Conservation (phyloP, 768 basidiomycete genomes). For the Gloeopeniophorella convolvens region DNA sequence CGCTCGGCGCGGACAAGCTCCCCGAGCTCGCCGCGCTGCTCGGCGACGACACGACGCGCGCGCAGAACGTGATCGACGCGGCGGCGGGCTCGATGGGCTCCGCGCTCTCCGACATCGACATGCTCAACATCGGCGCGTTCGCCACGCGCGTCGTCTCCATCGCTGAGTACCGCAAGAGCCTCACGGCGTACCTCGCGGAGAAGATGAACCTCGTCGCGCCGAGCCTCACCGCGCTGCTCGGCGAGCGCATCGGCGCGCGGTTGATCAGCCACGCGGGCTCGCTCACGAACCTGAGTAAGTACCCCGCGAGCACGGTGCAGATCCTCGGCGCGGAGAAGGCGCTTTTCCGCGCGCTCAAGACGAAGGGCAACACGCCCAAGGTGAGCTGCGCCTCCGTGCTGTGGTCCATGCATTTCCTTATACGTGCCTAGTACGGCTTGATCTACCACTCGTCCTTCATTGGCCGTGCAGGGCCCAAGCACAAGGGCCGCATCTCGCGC, state of each 20-base stretch:
- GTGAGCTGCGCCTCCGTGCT: conserved; percentile 33
- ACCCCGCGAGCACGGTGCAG: conserved; percentile 96
- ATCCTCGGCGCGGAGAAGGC: conserved; percentile 98
- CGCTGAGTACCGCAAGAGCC: conserved; percentile 87
- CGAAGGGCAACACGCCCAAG: conserved; percentile 98
- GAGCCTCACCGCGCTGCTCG: conserved; percentile 82
- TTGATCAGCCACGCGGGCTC: conserved; percentile 95
- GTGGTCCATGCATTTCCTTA: not conserved
- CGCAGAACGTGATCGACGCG: conserved; percentile 93
- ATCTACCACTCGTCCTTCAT: conserved; percentile 97
- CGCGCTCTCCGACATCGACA: conserved; percentile 83
- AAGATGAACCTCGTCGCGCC: conserved; percentile 99
- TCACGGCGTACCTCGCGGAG: conserved; percentile 82
- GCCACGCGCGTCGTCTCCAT: conserved; percentile 87
- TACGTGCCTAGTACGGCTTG: conserved; percentile 75
- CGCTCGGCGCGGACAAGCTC: conserved; percentile 70
- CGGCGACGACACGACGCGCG: conserved; percentile 77
- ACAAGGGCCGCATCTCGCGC: conserved; percentile 97
- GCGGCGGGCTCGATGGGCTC: conserved; percentile 93
- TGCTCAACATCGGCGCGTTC: conserved; percentile 92
- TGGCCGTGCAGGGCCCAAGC: conserved; percentile 86
- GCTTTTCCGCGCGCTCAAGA: conserved; percentile 93
- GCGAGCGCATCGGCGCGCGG: conserved; percentile 87
- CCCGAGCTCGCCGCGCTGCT: conserved; percentile 72
- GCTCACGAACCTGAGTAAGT: conserved; percentile 94